Percentiles rank a stretch among this genome's conserved stretches.
Evolutionary conservation across 306 rosid species (phyloP).

Genomic region (Macrotyloma uniflorum): DNA sequence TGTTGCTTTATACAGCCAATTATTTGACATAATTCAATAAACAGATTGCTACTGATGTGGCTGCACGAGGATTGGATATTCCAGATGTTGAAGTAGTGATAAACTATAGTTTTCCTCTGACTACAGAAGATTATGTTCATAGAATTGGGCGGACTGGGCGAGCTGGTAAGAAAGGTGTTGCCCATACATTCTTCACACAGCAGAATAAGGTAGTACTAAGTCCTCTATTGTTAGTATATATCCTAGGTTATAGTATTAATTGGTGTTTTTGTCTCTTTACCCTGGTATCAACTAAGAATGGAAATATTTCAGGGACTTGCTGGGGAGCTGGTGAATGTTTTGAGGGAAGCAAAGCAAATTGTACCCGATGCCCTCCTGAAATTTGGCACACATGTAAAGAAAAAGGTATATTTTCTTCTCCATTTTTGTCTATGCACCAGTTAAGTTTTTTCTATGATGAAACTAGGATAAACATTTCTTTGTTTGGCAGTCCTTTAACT

Average conservation of each 20-base stretch:
- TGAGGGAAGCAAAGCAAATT: slow-evolving; percentile 85
- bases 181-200: slow-evolving; percentile 91
- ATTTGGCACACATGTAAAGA: slow-evolving; percentile 95
- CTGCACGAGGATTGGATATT: slow-evolving; percentile 97
- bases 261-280: neutral
- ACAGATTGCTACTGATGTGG: slow-evolving; percentile 98
- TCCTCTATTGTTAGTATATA: neutral
- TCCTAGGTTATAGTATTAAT: neutral
- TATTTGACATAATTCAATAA: slow-evolving; percentile 23
- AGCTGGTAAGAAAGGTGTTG: slow-evolving; percentile 96
- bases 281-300: slow-evolving; percentile 4
- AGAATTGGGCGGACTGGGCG: slow-evolving; percentile 97
- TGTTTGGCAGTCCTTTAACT: neutral
- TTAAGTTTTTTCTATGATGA: slow-evolving; percentile 2
- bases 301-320: slow-evolving; percentile 77
- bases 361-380: slow-evolving; percentile 75
- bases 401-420: slow-evolving; percentile 64
- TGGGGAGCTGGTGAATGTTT: slow-evolving; percentile 97
- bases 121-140: slow-evolving; percentile 95
- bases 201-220: slow-evolving; percentile 69
- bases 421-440: slow-evolving; percentile 10
- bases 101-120: slow-evolving; percentile 91
- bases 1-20: neutral
- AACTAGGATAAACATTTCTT: slow-evolving; percentile 3
- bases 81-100: slow-evolving; percentile 97